Base-by-base conservation (phyloP, 805 yeast species). In the Naumovozyma dairenensis region DNA sequence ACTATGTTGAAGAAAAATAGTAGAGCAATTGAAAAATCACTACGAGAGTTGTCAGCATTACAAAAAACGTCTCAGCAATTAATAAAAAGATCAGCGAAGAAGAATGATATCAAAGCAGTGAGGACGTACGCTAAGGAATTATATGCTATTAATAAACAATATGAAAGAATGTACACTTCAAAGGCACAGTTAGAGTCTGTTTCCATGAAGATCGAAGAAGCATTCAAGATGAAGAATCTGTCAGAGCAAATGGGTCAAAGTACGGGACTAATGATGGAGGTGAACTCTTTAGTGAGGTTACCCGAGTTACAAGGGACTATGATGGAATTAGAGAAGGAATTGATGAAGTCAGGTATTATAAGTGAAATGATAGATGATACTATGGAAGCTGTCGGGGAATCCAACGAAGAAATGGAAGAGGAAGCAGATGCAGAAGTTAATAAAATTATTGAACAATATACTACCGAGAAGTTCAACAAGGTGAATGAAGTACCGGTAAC, bases 331-430 rank as follows among this genome's bases (percentile, higher is more conserved):
- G 82, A 89, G 39, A 78, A 72, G 50, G 99, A 92, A 59, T 67
- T 89, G 47, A 77, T 82, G 74, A 81, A 79, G 57, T 73, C 82
- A 9, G 92, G 92, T 0, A 72, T 92, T 29, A 85, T 92, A 34
- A 84, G 83, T 45, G 98, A 92, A 53, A 92, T 92, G 97, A 78
- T 87, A 53, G 85, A 82, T 37, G 99, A 92, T 52, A 76, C 83
- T 41, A 66, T 89, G 39, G 97, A 87, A 39, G 60, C 73, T 37
- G 77, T 71, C 15, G 84, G 77, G 20, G 79, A 71, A 31, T 80
- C 72, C 14, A 82, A 75, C 38, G 67, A 72, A 27, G 79, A 71
- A 35, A 67, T 66, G 27, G 89, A 81, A 35, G 79, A 77, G 14
- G 81, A 74, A 42, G 75, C 73, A 20, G 73, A 67, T 27, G 72